These are phyloP conservation scores for Myriosclerotinia duriaeana DNA, from an alignment of 2,329 filamentous ascomycete species.

Conservation along the genomic window DNA sequence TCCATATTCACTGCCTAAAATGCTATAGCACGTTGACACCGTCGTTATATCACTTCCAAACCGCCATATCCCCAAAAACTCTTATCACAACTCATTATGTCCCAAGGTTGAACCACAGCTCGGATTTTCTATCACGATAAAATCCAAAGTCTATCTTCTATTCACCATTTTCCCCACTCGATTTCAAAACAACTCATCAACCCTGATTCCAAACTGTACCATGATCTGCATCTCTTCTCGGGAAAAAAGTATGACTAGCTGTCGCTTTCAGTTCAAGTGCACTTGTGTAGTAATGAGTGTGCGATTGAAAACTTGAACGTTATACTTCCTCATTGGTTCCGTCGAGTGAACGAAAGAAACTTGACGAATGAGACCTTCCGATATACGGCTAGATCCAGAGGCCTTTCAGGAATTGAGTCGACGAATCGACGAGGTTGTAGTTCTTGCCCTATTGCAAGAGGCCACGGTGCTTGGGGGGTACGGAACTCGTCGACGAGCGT, in stretches of 20 bases:
- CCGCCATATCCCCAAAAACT: neutral
- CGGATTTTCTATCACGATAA: too few relatives aligned
- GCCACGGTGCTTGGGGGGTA: too few relatives aligned
- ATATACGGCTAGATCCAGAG: neutral
- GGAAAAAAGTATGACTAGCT: neutral
- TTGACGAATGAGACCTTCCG: too few relatives aligned
- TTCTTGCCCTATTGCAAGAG: neutral
- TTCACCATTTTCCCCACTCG: too few relatives aligned
- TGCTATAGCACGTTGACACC: neutral
- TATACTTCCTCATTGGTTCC: neutral
- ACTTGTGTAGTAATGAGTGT: neutral
- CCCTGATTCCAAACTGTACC: too few relatives aligned
- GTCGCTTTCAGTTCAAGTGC: neutral
- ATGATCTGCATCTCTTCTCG: neutral
- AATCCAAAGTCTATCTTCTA: too few relatives aligned
- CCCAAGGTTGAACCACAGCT: too few relatives aligned
- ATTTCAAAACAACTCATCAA: neutral
- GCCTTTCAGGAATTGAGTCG: neutral
- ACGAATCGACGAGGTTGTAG: neutral
- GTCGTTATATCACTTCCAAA: neutral
- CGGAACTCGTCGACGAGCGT: neutral
- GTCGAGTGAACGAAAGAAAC: too few relatives aligned
- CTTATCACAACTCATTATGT: too few relatives aligned
- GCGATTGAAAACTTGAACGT: too few relatives aligned
- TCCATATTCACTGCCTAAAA: too few relatives aligned